These are phyloP conservation scores for Cicer cuneatum DNA, from an alignment of 306 rosid species.

Conservation along the genomic window DNA sequence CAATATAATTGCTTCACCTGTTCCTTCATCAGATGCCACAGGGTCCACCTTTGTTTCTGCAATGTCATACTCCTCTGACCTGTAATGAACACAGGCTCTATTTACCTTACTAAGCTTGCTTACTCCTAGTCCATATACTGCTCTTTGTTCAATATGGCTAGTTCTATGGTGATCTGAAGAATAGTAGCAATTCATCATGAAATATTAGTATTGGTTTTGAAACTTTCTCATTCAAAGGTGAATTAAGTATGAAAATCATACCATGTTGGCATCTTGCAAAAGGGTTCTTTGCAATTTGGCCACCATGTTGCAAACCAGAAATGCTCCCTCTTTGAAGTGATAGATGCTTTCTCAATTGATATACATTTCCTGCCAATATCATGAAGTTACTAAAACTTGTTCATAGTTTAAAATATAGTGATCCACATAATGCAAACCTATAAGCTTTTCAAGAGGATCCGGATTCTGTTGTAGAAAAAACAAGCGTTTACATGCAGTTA, in stretches of 20 bases:
- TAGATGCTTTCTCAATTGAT: slow-evolving; percentile 45
- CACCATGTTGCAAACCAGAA: slow-evolving; percentile 36
- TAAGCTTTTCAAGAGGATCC: background rate
- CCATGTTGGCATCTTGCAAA: slow-evolving; percentile 38
- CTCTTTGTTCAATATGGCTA: slow-evolving; percentile 40
- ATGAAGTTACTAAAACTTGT: slow-evolving; percentile 6
- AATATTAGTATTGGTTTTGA: slow-evolving; percentile 39
- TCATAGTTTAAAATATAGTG: background rate
- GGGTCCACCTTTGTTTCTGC: slow-evolving; percentile 54
- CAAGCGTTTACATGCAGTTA: too few species aligned
- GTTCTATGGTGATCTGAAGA: slow-evolving; percentile 42
- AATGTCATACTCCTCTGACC: slow-evolving; percentile 66
- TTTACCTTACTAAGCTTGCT: slow-evolving; percentile 44
- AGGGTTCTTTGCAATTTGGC: slow-evolving; percentile 44
- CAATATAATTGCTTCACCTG: slow-evolving; percentile 59
- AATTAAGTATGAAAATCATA: slow-evolving; percentile 30
- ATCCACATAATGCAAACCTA: slow-evolving; percentile 12
- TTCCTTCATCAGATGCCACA: slow-evolving; percentile 52
- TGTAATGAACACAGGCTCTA: slow-evolving; percentile 56
- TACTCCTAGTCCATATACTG: slow-evolving; percentile 31
- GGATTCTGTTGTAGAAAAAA: too few species aligned
- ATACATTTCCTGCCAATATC: slow-evolving; percentile 55
- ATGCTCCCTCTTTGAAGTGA: slow-evolving; percentile 46
- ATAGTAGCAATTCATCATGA: slow-evolving; percentile 31
- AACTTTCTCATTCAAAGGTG: slow-evolving; percentile 39